Conservation (phyloP, 2,329 filamentous ascomycete genomes). For the Sordariomycetes sp. region DNA sequence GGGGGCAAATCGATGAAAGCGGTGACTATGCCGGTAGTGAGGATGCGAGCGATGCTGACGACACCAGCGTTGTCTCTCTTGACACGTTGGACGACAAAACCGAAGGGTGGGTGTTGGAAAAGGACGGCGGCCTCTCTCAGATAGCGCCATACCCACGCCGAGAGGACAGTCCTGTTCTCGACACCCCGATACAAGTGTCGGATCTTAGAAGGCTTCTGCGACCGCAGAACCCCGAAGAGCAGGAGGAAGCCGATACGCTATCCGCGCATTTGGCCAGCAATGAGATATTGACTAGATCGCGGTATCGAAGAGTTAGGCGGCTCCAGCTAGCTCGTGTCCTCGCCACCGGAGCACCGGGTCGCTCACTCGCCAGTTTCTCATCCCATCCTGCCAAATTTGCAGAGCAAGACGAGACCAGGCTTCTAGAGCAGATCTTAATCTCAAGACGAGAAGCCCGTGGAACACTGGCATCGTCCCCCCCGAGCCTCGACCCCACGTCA, state of each 20-base stretch:
- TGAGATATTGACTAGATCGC: slow-evolving; percentile 67
- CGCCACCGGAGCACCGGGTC: slow-evolving; percentile 9
- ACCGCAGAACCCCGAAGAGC: slow-evolving; percentile 63
- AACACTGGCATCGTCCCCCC: background rate
- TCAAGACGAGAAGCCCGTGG: slow-evolving; percentile 24
- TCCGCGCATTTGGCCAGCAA: slow-evolving; percentile 65
- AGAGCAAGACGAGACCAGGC: slow-evolving; percentile 44
- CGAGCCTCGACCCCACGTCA: slow-evolving; percentile 38
- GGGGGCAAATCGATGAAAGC: slow-evolving; percentile 70
- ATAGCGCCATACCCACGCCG: slow-evolving; percentile 28
- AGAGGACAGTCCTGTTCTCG: slow-evolving; percentile 44
- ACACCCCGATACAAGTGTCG: slow-evolving; percentile 48
- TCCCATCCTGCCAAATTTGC: slow-evolving; percentile 25
- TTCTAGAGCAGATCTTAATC: slow-evolving; percentile 47
- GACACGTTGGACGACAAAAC: slow-evolving; percentile 14
- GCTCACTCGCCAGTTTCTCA: background rate
- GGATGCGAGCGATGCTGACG: slow-evolving; percentile 51
- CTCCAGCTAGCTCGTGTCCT: slow-evolving; percentile 55
- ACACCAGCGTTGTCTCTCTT: slow-evolving; percentile 65
- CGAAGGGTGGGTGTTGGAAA: slow-evolving; percentile 19
- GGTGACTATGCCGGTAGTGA: slow-evolving; percentile 56
- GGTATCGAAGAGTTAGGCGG: slow-evolving; percentile 55
- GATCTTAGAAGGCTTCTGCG: slow-evolving; percentile 73
- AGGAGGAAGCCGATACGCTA: slow-evolving; percentile 67
- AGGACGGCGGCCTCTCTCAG: slow-evolving; percentile 60